phyloP scores from a whole-genome alignment of 2,329 filamentous ascomycete genomes.

The Claviceps sp. region DNA sequence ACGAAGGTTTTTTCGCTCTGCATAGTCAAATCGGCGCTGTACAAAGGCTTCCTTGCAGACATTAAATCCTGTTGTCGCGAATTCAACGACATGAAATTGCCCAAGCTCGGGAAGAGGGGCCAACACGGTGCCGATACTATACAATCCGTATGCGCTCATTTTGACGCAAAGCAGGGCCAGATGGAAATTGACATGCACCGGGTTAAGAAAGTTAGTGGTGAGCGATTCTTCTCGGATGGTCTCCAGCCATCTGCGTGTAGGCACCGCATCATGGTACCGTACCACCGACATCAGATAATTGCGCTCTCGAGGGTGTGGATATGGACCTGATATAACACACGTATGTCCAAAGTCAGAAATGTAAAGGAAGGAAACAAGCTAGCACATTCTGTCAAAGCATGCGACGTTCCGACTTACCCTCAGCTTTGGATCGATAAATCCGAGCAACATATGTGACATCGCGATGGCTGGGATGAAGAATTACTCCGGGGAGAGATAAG shows the following conservation, averaged over 20 bases:
- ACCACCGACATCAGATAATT: slow-evolving; percentile 2
- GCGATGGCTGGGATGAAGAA: slow-evolving; percentile 1
- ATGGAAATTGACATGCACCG: neutral
- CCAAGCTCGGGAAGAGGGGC: neutral
- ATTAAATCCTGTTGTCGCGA: slow-evolving; percentile 2
- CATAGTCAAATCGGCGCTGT: neutral
- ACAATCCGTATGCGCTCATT: slow-evolving; percentile 3
- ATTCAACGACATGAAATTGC: neutral
- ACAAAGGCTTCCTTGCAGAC: slow-evolving; percentile 3
- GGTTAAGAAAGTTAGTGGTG: too few relatives aligned
- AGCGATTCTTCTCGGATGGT: neutral
- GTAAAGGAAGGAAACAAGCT: neutral
- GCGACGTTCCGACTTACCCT: neutral
- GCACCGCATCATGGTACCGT: neutral
- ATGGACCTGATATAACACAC: neutral
- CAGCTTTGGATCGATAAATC: neutral
- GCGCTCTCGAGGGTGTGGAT: neutral
- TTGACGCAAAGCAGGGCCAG: neutral
- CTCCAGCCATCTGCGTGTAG: neutral
- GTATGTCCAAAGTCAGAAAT: neutral
- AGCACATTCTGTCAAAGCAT: neutral
- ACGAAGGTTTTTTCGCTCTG: neutral
- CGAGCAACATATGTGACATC: neutral
- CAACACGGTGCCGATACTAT: slow-evolving; percentile 1
- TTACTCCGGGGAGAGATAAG: neutral